Evolutionary conservation across 257 asterid species (phyloP).

Genomic region (Fraxinus pennsylvanica): DNA sequence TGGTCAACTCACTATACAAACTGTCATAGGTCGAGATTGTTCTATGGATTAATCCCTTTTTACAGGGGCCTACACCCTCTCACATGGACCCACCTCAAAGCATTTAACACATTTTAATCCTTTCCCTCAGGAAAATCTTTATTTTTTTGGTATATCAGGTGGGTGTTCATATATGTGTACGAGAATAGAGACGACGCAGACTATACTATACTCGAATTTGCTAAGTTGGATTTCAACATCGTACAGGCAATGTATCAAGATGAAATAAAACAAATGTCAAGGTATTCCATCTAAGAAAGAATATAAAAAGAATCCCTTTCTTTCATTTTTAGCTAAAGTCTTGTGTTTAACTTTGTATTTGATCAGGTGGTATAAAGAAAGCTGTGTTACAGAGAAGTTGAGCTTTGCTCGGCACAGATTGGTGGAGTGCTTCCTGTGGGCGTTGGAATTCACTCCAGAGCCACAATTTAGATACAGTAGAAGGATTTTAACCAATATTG

Average conservation of each 20-base stretch:
- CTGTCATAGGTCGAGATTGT: too few species aligned
- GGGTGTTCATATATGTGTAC: slow-evolving; percentile 32
- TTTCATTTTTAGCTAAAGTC: neutral
- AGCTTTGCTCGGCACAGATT: slow-evolving; percentile 36
- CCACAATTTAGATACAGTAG: slow-evolving; percentile 23
- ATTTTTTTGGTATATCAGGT: too few species aligned
- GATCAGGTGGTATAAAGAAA: slow-evolving; percentile 31
- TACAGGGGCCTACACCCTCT: too few species aligned
- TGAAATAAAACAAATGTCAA: slow-evolving; percentile 39
- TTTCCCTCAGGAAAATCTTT: too few species aligned
- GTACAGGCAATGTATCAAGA: slow-evolving; percentile 33
- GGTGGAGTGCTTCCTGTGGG: slow-evolving; percentile 42
- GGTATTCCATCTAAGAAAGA: slow-evolving; percentile 8
- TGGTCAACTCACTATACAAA: too few species aligned
- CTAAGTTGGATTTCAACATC: slow-evolving; percentile 40
- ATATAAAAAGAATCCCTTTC: neutral
- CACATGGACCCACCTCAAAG: too few species aligned
- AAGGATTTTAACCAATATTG: slow-evolving; percentile 15
- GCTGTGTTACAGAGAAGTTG: slow-evolving; percentile 25
- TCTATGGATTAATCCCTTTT: too few species aligned
- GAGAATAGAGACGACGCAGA: slow-evolving; percentile 10
- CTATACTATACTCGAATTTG: slow-evolving; percentile 35
- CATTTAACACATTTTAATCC: too few species aligned
- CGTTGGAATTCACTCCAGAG: slow-evolving; percentile 31
- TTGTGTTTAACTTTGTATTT: neutral